Evolutionary conservation across 2,329 filamentous ascomycete species (phyloP).

Genomic region (Cadophora sp.): DNA sequence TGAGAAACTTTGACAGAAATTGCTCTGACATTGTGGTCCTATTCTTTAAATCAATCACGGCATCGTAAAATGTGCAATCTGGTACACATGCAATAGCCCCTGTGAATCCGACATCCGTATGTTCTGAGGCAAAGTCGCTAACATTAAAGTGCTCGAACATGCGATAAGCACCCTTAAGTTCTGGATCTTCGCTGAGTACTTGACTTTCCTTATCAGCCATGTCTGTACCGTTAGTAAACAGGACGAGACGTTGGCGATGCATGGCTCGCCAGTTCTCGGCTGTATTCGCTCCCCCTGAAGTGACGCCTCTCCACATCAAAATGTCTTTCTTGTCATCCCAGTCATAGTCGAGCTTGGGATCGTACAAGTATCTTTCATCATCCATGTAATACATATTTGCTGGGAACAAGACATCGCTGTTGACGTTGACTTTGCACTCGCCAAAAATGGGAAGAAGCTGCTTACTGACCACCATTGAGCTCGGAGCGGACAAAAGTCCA

Average conservation of each 20-base stretch:
- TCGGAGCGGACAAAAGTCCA: conserved; percentile 62
- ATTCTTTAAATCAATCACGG: conserved; percentile 55
- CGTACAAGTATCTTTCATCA: conserved; percentile 65
- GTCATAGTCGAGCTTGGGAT: conserved; percentile 57
- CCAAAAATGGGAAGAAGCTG: conserved; percentile 66
- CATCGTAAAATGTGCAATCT: conserved; percentile 52
- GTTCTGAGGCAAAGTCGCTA: conserved; percentile 41
- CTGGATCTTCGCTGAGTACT: conserved; percentile 44
- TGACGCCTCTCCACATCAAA: conserved; percentile 69
- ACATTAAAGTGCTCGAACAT: conserved; percentile 51
- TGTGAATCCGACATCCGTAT: conserved; percentile 46
- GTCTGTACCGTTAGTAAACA: conserved; percentile 58
- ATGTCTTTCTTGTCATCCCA: conserved; percentile 64
- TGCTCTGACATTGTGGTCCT: conserved; percentile 62
- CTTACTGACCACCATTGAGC: conserved; percentile 57
- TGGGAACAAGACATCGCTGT: conserved; percentile 67
- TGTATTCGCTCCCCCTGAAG: conserved; percentile 62
- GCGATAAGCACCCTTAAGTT: conserved; percentile 49
- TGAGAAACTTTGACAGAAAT: conserved; percentile 70
- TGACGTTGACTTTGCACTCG: conserved; percentile 62
- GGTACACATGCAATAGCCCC: conserved; percentile 54
- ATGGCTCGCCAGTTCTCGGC: conserved; percentile 59
- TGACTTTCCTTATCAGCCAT: conserved; percentile 49
- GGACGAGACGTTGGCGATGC: conserved; percentile 63
- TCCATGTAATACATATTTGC: conserved; percentile 68